Percentiles rank a stretch among this genome's conserved stretches.
Conservation (phyloP, 805 yeast species). For the Wickerhamomyces kurtzmanii region DNA sequence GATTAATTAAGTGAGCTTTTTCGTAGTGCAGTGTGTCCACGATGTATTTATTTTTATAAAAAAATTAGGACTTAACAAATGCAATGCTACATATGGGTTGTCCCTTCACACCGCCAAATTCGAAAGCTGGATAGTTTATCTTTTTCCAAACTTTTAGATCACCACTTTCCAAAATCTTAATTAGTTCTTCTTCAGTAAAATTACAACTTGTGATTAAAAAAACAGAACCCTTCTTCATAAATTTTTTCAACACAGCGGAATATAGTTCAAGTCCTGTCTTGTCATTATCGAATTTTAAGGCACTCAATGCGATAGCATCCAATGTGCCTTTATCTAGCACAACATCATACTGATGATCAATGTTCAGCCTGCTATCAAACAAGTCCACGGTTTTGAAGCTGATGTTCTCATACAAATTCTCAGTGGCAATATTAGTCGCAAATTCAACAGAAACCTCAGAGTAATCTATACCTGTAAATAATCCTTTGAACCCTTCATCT, state of each 20-base stretch:
- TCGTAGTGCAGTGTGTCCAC: neutral
- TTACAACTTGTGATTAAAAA: constrained; percentile 85
- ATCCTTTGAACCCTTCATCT: constrained; percentile 54
- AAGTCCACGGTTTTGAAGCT: constrained; percentile 65
- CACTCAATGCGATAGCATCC: constrained; percentile 91
- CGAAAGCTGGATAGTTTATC: constrained; percentile 70
- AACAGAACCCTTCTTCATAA: constrained; percentile 49
- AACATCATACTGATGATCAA: constrained; percentile 46
- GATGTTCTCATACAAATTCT: constrained; percentile 26
- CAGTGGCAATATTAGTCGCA: constrained; percentile 48
- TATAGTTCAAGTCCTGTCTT: constrained; percentile 50
- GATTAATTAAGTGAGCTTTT: constrained; percentile 1
- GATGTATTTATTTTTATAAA: constrained; percentile 18
- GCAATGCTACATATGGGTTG: constrained; percentile 84
- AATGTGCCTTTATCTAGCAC: constrained; percentile 91
- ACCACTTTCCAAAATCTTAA: constrained; percentile 35
- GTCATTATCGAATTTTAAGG: constrained; percentile 33
- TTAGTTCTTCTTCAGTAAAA: constrained; percentile 76
- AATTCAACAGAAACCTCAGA: constrained; percentile 72
- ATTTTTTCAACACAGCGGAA: constrained; percentile 43
- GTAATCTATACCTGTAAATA: constrained; percentile 75
- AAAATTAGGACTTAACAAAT: too few species aligned
- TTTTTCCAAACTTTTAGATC: constrained; percentile 49
- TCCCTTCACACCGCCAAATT: constrained; percentile 87
- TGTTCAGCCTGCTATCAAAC: constrained; percentile 28